Evolutionary conservation across 1,284 basidiomycete genomes (phyloP), one percentile per base, ranked within the genome.

Genomic region (Ceratobasidium papillatum): DNA sequence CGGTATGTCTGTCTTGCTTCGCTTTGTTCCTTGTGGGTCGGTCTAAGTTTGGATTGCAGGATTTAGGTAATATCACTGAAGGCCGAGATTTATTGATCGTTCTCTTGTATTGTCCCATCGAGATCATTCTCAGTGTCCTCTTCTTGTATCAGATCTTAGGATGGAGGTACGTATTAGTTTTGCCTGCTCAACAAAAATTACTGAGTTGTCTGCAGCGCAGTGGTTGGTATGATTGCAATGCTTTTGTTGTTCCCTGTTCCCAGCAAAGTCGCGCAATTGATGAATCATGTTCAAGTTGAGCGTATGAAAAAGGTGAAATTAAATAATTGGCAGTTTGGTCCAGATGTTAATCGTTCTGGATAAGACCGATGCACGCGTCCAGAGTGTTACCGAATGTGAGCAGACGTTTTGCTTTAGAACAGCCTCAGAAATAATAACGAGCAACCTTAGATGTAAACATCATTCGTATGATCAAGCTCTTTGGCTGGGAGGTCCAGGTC

Each of bases 401-500:
- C 77, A 54, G 9, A 41, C 52, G 32, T 32, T 56, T 22, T 62
- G 32, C 34, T 72, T 66, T 75, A 58, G 41, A 34, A 41, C 63
- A 36, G 43, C 8, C 17, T 49, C 41, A 12, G 14, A 19, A 36
- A 56, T 54, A 43, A n/a, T 30, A 3, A 34, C 54, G 7, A n/a
- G n/a, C 17, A 3, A 9, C 19, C 8, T 56, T 51, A 86, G 85
- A 82, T 7, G 81, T 87, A 81, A 86, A 82, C 76, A 82, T 87
- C 8, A 77, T 88, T n/a, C 82, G 89, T 32, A 89, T 90, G 85
- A 83, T 90, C 81, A 91, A 92, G 81, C 85, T 92, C 77, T 92
- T 92, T 77, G 90, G 87, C 9, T 90, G 89, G 89, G 89, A 90
- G 78, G 81, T 81, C 22, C 85, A 87, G 77, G 86, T 89, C 81